These are phyloP conservation scores for Psilocybe subaeruginosa DNA, from an alignment of 768 basidiomycete species.

Conservation along the genomic window DNA sequence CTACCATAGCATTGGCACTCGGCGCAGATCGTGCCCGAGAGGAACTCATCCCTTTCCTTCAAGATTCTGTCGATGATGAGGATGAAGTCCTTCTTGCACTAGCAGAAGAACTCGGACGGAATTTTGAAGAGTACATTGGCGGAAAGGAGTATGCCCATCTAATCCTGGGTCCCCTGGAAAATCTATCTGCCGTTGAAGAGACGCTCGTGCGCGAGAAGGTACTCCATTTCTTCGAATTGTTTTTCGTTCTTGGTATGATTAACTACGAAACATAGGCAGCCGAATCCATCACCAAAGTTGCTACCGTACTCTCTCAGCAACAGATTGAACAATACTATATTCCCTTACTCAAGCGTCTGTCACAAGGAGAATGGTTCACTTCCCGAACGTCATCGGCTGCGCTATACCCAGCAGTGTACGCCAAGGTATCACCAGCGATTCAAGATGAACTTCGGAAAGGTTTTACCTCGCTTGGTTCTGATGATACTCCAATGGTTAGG, in stretches of 20 bases:
- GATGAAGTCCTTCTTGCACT: slow-evolving; percentile 96
- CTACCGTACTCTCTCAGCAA: slow-evolving; percentile 69
- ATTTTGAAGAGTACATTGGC: slow-evolving; percentile 94
- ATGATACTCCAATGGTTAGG: slow-evolving; percentile 99
- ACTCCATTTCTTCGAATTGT: slow-evolving; percentile 20
- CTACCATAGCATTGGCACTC: slow-evolving; percentile 96
- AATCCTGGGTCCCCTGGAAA: slow-evolving; percentile 90
- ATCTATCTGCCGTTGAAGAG: slow-evolving; percentile 95
- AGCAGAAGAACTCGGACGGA: slow-evolving; percentile 91
- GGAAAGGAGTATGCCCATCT: slow-evolving; percentile 87
- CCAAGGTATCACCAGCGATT: slow-evolving; percentile 67
- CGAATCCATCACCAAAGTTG: slow-evolving; percentile 92
- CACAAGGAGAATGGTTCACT: slow-evolving; percentile 98
- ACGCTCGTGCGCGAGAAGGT: slow-evolving; percentile 98
- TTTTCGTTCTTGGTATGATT: slow-evolving; percentile 7
- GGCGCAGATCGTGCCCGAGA: slow-evolving; percentile 94
- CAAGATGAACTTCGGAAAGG: slow-evolving; percentile 90
- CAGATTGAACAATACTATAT: slow-evolving; percentile 92
- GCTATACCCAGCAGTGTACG: slow-evolving; percentile 89
- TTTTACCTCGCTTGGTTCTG: slow-evolving; percentile 79
- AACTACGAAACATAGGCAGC: slow-evolving; percentile 66
- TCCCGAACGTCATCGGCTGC: slow-evolving; percentile 95
- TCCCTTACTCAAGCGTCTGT: slow-evolving; percentile 86
- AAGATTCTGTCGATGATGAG: slow-evolving; percentile 99
- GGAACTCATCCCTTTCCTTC: slow-evolving; percentile 95